Base-by-base conservation (phyloP, 2,329 filamentous ascomycete species). In the Clonostachys solani region DNA sequence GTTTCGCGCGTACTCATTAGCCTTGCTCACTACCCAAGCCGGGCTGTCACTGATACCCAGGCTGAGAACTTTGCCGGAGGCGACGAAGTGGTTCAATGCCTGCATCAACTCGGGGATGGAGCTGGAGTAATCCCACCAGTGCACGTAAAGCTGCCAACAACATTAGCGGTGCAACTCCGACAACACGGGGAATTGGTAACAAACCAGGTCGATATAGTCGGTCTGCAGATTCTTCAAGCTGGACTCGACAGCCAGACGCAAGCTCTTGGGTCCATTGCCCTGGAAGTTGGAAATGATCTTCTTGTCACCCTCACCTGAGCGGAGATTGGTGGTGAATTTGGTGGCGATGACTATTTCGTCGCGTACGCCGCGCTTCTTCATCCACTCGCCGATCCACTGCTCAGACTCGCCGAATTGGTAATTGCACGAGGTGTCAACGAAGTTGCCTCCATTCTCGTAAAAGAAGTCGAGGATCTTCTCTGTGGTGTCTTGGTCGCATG, bases 261-360 rank as follows among this genome's bases (percentile, higher is more conserved):
- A 59, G 48, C 74, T 81, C 65, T 87, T 88, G 40, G 77, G 68
- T 16, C 78, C 75, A 57, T 86, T 86, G 3, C 84, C 84, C 23
- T 65, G 67, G 49, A 61, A 75, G 56, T 82, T 83, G 53, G 72
- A 71, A 56, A 69, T 68, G 50, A 79, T 71, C 16, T 71, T 63
- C 6, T 65, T 59, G 10, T 63, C 61, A 10, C 67, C 62, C 3
- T 60, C 63, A 2, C 71, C 69, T 15, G 66, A 54, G 19, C 66
- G 67, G 61, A 75, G 86, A 57, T 77, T 77, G 19, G 77, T 83
- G 1, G 80, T 81, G 60, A 74, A 87, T 59, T 89, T 89, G 48
- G 84, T 88, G 1, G 85, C 83, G 46, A 89, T 70, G 15, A 89
- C 83, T 63, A 89, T 78, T 59, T 86, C 71, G 54, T 88, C 84